phyloP scores from a whole-genome alignment of 306 rosid species.

The Gillenia trifoliata region DNA sequence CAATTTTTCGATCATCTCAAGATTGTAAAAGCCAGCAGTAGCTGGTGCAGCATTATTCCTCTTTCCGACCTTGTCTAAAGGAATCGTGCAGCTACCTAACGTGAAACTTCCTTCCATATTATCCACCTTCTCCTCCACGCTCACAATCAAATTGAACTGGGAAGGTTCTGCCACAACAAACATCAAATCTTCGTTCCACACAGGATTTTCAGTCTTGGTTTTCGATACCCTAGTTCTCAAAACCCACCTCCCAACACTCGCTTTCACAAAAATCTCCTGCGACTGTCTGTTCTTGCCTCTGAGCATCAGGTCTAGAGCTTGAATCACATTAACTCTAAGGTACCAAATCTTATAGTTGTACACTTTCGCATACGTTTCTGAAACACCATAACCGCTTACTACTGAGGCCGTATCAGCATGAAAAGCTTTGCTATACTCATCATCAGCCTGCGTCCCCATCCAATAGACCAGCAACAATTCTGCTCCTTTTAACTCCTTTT shows the following conservation, averaged over 20 bases:
- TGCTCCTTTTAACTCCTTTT: not conserved
- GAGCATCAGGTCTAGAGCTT: not conserved
- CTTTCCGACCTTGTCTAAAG: not conserved
- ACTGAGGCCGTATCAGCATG: constrained; percentile 13
- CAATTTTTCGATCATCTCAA: not conserved
- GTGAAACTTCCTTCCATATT: not conserved
- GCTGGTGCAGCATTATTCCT: not conserved
- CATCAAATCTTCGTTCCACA: constrained; percentile 13
- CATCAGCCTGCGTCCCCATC: constrained; percentile 34
- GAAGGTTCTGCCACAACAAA: constrained; percentile 6
- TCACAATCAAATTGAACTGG: not conserved
- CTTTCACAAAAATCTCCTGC: not conserved
- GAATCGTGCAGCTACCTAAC: not conserved
- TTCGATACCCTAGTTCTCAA: not conserved
- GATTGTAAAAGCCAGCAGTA: not conserved
- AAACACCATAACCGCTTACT: not conserved
- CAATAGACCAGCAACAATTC: constrained; percentile 34
- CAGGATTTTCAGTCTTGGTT: not conserved
- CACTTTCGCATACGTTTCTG: constrained; percentile 12
- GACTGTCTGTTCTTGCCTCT: not conserved
- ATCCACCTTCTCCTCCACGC: not conserved
- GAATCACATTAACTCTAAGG: constrained; percentile 27
- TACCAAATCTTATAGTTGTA: constrained; percentile 26
- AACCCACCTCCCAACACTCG: not conserved
- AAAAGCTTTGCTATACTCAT: constrained; percentile 8